These are phyloP conservation scores for Cyclotella sp. DNA, from an alignment of 108 stramenopile genomes.

Conservation along the genomic window DNA sequence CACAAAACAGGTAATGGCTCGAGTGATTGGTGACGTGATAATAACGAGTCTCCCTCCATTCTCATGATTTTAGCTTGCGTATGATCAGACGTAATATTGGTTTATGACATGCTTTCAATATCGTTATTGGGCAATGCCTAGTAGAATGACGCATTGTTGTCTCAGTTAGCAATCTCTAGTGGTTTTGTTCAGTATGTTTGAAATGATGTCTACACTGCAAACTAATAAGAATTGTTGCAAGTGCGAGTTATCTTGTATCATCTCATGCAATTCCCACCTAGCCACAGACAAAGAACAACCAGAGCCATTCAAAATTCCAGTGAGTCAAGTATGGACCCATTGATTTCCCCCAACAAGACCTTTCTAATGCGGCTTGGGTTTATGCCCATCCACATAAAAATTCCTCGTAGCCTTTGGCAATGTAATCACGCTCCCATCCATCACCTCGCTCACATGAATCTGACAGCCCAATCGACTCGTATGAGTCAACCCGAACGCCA, in stretches of 20 bases:
- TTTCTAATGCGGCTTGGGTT: constrained; percentile 93
- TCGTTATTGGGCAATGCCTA: too few species aligned
- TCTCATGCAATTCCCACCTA: too few species aligned
- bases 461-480: constrained; percentile 97
- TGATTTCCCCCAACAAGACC: background rate
- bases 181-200: background rate
- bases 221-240: too few species aligned
- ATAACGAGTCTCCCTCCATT: background rate
- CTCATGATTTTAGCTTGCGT: background rate
- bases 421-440: constrained; percentile 92
- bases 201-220: background rate
- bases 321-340: background rate
- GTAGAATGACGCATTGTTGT: background rate
- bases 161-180: background rate
- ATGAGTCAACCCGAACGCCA: constrained; percentile 96
- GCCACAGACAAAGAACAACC: too few species aligned
- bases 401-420: constrained; percentile 95
- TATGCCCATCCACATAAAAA: constrained; percentile 99
- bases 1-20: constrained; percentile 50
- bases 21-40: constrained; percentile 49
- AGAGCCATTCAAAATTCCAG: too few species aligned
- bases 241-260: too few species aligned
- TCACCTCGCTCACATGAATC: constrained; percentile 75
- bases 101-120: too few species aligned
- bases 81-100: background rate